Conservation (phyloP, 176 grass and related monocot species). For the Juncus effusus region DNA sequence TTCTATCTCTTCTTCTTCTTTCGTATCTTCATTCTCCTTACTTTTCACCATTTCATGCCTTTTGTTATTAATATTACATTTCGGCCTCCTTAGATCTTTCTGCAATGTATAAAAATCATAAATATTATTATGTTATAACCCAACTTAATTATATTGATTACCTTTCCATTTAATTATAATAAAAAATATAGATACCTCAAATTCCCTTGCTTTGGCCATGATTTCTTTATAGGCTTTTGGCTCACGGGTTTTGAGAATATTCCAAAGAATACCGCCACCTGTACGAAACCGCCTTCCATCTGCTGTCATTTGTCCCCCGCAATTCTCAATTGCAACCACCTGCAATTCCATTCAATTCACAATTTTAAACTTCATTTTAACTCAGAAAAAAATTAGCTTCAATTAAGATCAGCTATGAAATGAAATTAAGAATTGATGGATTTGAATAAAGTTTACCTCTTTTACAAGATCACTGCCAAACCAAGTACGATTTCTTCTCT, state of each 20-base stretch:
- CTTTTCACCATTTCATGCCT: slow-evolving; percentile 21
- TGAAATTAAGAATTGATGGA: not conserved
- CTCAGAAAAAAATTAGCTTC: not conserved
- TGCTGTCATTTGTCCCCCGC: slow-evolving; percentile 70
- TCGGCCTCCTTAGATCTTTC: slow-evolving; percentile 68
- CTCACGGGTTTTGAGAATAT: slow-evolving; percentile 90
- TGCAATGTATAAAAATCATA: slow-evolving; percentile 38
- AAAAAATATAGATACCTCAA: slow-evolving; percentile 59
- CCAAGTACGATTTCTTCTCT: slow-evolving; percentile 82
- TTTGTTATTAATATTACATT: slow-evolving; percentile 21
- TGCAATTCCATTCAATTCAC: slow-evolving; percentile 30
- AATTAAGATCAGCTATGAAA: not conserved
- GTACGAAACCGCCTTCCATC: slow-evolving; percentile 78
- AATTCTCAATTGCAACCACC: slow-evolving; percentile 89
- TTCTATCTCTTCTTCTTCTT: slow-evolving; percentile 35
- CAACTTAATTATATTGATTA: slow-evolving; percentile 3
- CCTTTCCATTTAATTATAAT: not conserved
- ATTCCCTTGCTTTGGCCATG: slow-evolving; percentile 78
- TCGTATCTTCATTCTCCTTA: slow-evolving; percentile 58
- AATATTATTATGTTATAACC: slow-evolving; percentile 22
- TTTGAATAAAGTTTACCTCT: slow-evolving; percentile 47
- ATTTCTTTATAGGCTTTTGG: slow-evolving; percentile 97
- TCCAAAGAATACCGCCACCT: slow-evolving; percentile 94
- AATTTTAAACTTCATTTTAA: slow-evolving; percentile 11
- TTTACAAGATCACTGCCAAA: slow-evolving; percentile 86